phyloP scores from a whole-genome alignment of 768 basidiomycete genomes.

The Steccherinum ochraceum region DNA sequence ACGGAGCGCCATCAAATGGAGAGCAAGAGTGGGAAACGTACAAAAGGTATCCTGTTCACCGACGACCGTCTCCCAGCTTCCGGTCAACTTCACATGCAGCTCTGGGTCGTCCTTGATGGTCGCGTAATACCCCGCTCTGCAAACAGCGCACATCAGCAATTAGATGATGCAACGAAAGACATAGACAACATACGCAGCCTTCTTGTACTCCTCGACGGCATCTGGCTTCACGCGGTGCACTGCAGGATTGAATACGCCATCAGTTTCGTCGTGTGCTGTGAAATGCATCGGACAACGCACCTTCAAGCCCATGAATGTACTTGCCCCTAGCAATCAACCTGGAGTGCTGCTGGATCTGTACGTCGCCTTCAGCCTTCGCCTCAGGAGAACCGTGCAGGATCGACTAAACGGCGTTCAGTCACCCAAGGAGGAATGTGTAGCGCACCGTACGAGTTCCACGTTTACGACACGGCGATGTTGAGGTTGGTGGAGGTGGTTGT shows the following conservation, averaged over 20 bases:
- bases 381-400: slow-evolving; percentile 91
- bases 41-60: slow-evolving; percentile 88
- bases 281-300: too few relatives aligned
- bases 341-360: slow-evolving; percentile 77
- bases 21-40: too few relatives aligned
- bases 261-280: too few relatives aligned
- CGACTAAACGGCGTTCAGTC: too few relatives aligned
- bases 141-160: slow-evolving; percentile 7
- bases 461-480: too few relatives aligned
- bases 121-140: slow-evolving; percentile 78
- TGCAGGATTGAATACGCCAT: too few relatives aligned
- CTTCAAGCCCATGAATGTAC: slow-evolving; percentile 86
- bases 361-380: slow-evolving; percentile 77
- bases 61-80: slow-evolving; percentile 88
- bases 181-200: slow-evolving; percentile 62
- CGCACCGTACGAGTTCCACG: not conserved
- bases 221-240: slow-evolving; percentile 85
- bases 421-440: not conserved
- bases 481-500: too few relatives aligned
- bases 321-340: slow-evolving; percentile 88
- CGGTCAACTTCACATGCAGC: slow-evolving; percentile 81
- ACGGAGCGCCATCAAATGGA: not conserved
- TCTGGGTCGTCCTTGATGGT: slow-evolving; percentile 69
- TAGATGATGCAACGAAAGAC: not conserved
- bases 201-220: slow-evolving; percentile 76